Evolutionary conservation across 164 flowering plant genomes (phyloP), one percentile per base, ranked within the genome.

Genomic region (Vitis rupestris): DNA sequence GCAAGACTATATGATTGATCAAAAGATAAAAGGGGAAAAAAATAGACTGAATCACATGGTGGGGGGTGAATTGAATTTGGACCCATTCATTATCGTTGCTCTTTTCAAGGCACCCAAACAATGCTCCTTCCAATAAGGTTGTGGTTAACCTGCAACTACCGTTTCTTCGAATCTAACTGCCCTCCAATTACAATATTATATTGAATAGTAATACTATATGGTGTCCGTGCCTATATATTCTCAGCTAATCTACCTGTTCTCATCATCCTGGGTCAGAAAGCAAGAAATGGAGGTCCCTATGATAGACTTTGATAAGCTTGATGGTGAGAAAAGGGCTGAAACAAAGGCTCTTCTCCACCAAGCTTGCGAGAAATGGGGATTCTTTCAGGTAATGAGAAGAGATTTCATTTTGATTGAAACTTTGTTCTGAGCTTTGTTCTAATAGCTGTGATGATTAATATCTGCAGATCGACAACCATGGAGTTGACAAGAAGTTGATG

Each of bases 301-400:
- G 60, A 83, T 90, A 63, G 86, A 90, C 70, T 83, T 91, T 13
- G 68, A 68, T 19, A 80, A 82, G 60, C 82, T 90, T 30, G 48
- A 82, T 37, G 86, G 86, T 3, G 87, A 87, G 69, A 79, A 75
- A 19, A 80, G 85, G 71, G 74, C 81, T 27, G 72, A 83, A 67
- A 82, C 87, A n/a, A 82, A 84, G 90, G 76, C 80, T 14, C 82
- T 78, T 44, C 81, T 91, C 58, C 87, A 87, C 58, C 79, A 87
- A 50, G 94, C 92, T 31, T 90, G 97, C 72, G 85, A 87, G 77
- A 82, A 86, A 57, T 88, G 88, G 88, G 94, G 94, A 23, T 90
- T 77, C 84, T 91, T 88, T 75, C 80, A 75, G 86, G 97, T 86
- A 72, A 61, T n/a, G 37, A 16, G 16, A 13, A 23, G 27, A 57